phyloP scores from a whole-genome alignment of 2,329 filamentous ascomycete species.

The Penicillium sp. region DNA sequence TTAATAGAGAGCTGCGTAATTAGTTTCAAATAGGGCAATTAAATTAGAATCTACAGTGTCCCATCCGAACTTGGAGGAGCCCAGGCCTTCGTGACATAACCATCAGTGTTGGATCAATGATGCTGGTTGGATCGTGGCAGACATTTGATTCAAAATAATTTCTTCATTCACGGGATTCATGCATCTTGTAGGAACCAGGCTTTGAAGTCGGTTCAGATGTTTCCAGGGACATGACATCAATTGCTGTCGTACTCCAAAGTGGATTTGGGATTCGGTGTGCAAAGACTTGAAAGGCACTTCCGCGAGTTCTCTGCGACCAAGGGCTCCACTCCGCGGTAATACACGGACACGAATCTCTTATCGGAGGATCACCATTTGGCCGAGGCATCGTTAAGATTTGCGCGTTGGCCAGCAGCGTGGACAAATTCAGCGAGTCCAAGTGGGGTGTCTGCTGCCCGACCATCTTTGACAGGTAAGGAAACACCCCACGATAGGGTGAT shows the following conservation, averaged over 20 bases:
- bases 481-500: background rate
- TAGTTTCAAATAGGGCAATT: background rate
- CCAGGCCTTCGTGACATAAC: background rate
- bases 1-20: background rate
- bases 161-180: background rate
- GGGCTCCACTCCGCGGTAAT: slow-evolving; percentile 5
- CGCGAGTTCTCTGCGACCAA: background rate
- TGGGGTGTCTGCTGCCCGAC: slow-evolving; percentile 1
- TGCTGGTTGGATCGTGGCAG: background rate
- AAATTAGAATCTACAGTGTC: background rate
- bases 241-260: background rate
- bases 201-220: background rate
- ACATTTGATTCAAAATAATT: background rate
- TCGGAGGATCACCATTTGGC: slow-evolving; percentile 4
- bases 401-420: background rate
- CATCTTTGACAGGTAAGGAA: background rate
- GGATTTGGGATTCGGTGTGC: background rate
- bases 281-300: background rate
- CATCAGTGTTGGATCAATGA: background rate
- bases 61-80: background rate
- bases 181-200: background rate
- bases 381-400: background rate
- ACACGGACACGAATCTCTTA: background rate
- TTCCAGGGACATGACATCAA: background rate
- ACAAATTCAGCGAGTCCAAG: background rate